phyloP scores from a whole-genome alignment of 768 basidiomycete species.

The Phylloporus arenicola region DNA sequence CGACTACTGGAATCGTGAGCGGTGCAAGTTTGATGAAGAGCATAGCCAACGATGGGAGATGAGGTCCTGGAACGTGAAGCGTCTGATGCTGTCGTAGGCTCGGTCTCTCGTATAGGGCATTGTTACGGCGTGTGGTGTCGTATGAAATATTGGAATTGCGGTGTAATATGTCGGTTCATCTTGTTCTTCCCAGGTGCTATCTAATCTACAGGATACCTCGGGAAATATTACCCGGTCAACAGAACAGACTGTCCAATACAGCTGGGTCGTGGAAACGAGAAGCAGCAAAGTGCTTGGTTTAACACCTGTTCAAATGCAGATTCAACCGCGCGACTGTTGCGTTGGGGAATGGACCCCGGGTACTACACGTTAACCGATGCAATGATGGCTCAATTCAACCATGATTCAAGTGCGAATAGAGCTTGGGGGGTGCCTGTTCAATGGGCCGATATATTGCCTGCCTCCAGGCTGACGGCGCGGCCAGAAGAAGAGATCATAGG shows the following conservation, averaged over 20 bases:
- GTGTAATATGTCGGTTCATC: slow-evolving; percentile 13
- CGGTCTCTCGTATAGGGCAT: neutral
- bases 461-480: slow-evolving; percentile 1
- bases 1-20: slow-evolving; percentile 86
- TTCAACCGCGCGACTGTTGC: neutral
- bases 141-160: slow-evolving; percentile 10
- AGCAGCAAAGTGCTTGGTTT: neutral
- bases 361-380: neutral
- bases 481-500: slow-evolving; percentile 5
- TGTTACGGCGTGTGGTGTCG: slow-evolving; percentile 7
- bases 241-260: neutral
- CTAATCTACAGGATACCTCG: slow-evolving; percentile 10
- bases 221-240: neutral
- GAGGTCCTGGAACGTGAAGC: slow-evolving; percentile 34
- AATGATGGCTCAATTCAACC: neutral
- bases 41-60: slow-evolving; percentile 43
- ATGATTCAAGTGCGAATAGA: neutral
- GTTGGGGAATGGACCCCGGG: slow-evolving; percentile 13
- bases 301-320: neutral
- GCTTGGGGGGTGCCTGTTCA: neutral
- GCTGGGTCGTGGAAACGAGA: neutral
- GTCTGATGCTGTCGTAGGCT: slow-evolving; percentile 26
- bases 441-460: slow-evolving; percentile 3
- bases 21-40: slow-evolving; percentile 70
- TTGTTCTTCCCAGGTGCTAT: slow-evolving; percentile 2